Percentiles rank a stretch among this genome's conserved stretches.
Evolutionary conservation across 148 eudicot genomes (phyloP).

Genomic region (Pharnaceum exiguum): DNA sequence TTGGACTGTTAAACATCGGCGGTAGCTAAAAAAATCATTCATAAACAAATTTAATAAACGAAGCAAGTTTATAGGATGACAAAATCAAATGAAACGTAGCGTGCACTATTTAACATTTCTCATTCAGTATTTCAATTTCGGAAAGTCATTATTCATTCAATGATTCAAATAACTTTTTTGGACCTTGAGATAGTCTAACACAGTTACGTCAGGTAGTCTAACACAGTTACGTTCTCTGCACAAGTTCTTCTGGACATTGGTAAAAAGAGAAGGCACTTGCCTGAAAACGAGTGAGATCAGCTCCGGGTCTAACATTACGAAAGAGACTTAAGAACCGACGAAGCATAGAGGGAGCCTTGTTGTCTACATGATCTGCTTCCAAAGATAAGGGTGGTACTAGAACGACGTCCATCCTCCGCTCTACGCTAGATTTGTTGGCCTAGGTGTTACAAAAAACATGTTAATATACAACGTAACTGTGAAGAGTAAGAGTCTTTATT

Average conservation of each 20-base stretch:
- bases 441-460: too few relatives aligned
- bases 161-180: too few relatives aligned
- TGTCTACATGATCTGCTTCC: slow-evolving; percentile 31
- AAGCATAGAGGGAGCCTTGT: slow-evolving; percentile 53
- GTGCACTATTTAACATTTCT: too few relatives aligned
- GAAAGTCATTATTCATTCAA: too few relatives aligned
- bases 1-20: slow-evolving; percentile 76
- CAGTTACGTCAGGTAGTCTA: neutral
- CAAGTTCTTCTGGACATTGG: too few relatives aligned
- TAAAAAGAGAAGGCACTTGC: slow-evolving; percentile 13
- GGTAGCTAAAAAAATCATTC: slow-evolving; percentile 41
- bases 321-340: slow-evolving; percentile 57
- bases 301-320: slow-evolving; percentile 47
- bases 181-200: too few relatives aligned
- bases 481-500: too few relatives aligned
- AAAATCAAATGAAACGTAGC: neutral
- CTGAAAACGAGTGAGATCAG: slow-evolving; percentile 73
- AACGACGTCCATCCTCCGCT: slow-evolving; percentile 18
- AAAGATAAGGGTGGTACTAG: slow-evolving; percentile 52
- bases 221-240: too few relatives aligned
- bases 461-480: too few relatives aligned
- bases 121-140: too few relatives aligned
- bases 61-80: neutral
- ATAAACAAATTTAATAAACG: neutral
- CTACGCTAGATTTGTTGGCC: slow-evolving; percentile 7